Conservation (phyloP, 2,329 filamentous ascomycete genomes). For the Beauveria asiatica region DNA sequence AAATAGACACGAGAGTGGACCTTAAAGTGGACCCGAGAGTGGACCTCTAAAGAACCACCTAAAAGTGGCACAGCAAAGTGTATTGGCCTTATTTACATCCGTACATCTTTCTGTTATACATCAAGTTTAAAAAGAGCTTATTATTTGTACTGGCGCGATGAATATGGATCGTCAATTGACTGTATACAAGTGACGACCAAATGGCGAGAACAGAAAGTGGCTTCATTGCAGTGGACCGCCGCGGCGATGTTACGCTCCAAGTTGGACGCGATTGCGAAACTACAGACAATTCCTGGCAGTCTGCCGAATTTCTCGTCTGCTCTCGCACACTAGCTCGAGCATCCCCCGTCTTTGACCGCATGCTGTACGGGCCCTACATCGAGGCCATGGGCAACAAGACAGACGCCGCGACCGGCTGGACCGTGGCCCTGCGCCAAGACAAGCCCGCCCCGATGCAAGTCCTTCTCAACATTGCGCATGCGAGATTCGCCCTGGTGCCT, state of each 20-base stretch:
- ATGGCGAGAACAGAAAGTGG: neutral
- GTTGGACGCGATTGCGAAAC: neutral
- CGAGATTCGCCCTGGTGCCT: slow-evolving; percentile 13
- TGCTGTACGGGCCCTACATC: neutral
- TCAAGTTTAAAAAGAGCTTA: neutral
- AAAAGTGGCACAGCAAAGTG: neutral
- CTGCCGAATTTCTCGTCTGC: neutral
- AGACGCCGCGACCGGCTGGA: neutral
- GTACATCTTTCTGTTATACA: neutral
- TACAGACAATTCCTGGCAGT: neutral
- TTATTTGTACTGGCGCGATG: no score
- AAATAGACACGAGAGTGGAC: neutral
- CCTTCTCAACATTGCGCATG: neutral
- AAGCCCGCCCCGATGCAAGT: neutral
- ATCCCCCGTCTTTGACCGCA: neutral
- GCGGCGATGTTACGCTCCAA: neutral
- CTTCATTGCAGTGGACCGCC: neutral
- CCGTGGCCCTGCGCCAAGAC: neutral
- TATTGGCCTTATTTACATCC: no score
- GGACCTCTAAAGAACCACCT: neutral
- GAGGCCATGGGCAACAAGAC: neutral
- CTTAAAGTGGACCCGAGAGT: no score
- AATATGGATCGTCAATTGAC: neutral
- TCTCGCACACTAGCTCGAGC: neutral
- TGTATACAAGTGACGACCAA: neutral